Base-by-base conservation (phyloP, 2,329 filamentous ascomycete genomes). In the Ceratocystis albifundus region DNA sequence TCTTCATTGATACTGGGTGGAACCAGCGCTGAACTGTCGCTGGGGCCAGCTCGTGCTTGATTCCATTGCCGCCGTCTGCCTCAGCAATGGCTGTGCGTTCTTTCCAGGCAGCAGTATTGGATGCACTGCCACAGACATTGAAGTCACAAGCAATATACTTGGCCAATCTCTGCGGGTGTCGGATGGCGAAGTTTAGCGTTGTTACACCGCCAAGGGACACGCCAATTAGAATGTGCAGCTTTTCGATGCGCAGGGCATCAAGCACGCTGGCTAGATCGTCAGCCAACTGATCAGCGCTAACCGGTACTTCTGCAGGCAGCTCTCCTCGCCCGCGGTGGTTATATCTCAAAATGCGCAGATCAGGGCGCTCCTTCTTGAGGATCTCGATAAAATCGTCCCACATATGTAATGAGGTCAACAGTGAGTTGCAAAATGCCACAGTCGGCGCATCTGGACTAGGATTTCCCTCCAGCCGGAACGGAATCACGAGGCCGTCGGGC, bases 191-290 rank as follows among this genome's bases (percentile, higher is more conserved):
- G 72, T 88, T 86, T 62, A 94, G 81, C 0, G 86, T 80, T 0
- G 90, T 94, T 1, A 87, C 89, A 64, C 90, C 90, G 69, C 90
- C 90, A 74, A 94, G 84, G 45, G 86, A 89, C 2, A 95, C 90
- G 22, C 90, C 90, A 22, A 94, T 78, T 0, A 93, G 77, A 0
- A 82, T 80, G 44, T 87, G 82, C 0, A 88, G 83, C 71, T 82
- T 82, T 8, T 81, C 78, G 53, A 92, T 85, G 62, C 88, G 83
- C 36, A 95, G 80, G 0, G 86, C 84, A 65, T 86, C 79, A 2
- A 95, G 82, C 0, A 96, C 74, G 0, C 78, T 74, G 46, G 80
- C 78, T 25, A 94, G 77, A 72, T 95, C 90, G 6, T 82, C 79
- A 2, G 88, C 82, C 0, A 94, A 79, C 1, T 85, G 76, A 70